phyloP scores from a whole-genome alignment of 2,329 filamentous ascomycete genomes.

The Fusarium newnesense region DNA sequence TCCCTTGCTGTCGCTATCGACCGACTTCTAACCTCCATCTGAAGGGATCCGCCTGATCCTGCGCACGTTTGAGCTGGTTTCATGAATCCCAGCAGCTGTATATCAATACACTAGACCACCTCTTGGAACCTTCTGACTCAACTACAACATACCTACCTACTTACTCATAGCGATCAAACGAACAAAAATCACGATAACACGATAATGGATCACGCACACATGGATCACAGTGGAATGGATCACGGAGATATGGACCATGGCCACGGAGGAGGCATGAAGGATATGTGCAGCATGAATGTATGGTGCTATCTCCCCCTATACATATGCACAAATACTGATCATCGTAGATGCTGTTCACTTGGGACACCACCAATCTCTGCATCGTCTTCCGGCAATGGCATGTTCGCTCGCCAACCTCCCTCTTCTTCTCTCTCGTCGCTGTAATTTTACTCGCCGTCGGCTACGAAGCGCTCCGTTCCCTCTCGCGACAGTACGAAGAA shows the following conservation, averaged over 20 bases:
- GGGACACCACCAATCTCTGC: constrained; percentile 92
- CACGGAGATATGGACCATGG: constrained; percentile 65
- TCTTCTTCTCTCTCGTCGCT: constrained; percentile 83
- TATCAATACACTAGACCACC: constrained; percentile 5
- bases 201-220: constrained; percentile 57
- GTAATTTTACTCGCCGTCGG: constrained; percentile 88
- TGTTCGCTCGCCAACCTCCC: constrained; percentile 76
- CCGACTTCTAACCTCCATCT: constrained; percentile 15
- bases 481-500: constrained; percentile 80
- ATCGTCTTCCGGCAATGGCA: constrained; percentile 96
- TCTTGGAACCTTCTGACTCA: background rate
- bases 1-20: constrained; percentile 15
- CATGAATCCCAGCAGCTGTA: background rate
- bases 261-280: constrained; percentile 63
- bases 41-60: constrained; percentile 22
- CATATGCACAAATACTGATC: constrained; percentile 28
- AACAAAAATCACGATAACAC: background rate
- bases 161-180: background rate
- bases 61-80: constrained; percentile 58
- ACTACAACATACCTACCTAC: background rate
- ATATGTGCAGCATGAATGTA: constrained; percentile 92
- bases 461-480: constrained; percentile 88
- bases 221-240: constrained; percentile 57
- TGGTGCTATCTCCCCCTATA: constrained; percentile 44
- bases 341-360: constrained; percentile 97